A percentile compares a stretch with the other conserved stretches of the same genome.
Evolutionary conservation across 108 stramenopile genomes (phyloP).

Genomic region (Skeletonema grethae): DNA sequence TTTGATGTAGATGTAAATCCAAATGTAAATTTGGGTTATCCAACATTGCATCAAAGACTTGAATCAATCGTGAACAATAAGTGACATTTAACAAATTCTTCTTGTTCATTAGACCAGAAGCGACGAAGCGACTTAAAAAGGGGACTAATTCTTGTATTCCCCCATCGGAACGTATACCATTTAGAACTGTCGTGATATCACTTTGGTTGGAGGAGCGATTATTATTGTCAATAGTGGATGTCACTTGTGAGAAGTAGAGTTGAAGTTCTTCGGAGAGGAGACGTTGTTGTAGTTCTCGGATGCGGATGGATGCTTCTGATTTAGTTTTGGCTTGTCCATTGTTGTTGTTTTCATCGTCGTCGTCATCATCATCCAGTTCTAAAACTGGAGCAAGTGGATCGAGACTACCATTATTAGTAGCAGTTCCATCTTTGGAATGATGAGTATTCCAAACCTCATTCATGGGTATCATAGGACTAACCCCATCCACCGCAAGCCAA

Average conservation of each 20-base stretch:
- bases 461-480: constrained; percentile 64
- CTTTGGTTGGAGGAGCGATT: constrained; percentile 41
- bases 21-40: constrained; percentile 77
- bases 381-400: background rate
- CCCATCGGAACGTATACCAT: constrained; percentile 53
- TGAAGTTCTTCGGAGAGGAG: constrained; percentile 83
- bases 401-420: background rate
- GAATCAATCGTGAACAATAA: constrained; percentile 64
- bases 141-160: constrained; percentile 87
- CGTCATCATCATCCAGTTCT: constrained; percentile 14
- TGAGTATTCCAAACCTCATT: constrained; percentile 49
- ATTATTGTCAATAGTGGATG: constrained; percentile 57
- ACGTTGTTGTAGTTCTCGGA: constrained; percentile 73
- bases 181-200: constrained; percentile 15
- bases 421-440: background rate
- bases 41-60: constrained; percentile 67
- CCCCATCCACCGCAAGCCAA: constrained; percentile 88
- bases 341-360: background rate
- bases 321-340: background rate
- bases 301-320: constrained; percentile 45
- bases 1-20: constrained; percentile 85
- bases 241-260: constrained; percentile 77
- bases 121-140: constrained; percentile 71
- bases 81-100: constrained; percentile 63
- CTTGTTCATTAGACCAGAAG: constrained; percentile 52